Evolutionary conservation across 257 asterid species (phyloP).

Genomic region (Linderniella brevidens): DNA sequence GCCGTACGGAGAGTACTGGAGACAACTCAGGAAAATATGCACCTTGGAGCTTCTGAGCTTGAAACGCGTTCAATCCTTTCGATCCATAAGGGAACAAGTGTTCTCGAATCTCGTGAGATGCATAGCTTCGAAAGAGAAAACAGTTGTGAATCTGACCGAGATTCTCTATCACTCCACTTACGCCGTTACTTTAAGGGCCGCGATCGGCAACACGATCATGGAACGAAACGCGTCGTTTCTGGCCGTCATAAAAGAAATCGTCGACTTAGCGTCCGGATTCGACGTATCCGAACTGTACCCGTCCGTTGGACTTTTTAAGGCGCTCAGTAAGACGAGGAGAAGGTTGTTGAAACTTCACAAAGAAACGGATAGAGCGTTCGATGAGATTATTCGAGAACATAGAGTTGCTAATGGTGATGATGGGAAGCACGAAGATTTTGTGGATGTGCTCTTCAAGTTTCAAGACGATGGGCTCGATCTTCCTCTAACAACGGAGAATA

Average conservation of each 20-base stretch:
- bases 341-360: constrained; percentile 11
- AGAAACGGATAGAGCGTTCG: constrained; percentile 13
- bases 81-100: too few relatives aligned
- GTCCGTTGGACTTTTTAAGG: too few relatives aligned
- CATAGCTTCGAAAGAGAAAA: constrained; percentile 11
- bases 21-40: too few relatives aligned
- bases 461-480: constrained; percentile 8
- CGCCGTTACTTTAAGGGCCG: constrained; percentile 13
- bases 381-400: constrained; percentile 14
- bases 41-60: constrained; percentile 19
- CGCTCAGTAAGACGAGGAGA: too few relatives aligned
- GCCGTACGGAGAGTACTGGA: too few relatives aligned
- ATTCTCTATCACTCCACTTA: constrained; percentile 8
- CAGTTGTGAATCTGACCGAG: constrained; percentile 13
- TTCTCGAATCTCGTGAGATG: background rate
- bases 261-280: too few relatives aligned
- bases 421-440: constrained; percentile 6
- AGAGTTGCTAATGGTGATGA: background rate
- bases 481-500: too few relatives aligned
- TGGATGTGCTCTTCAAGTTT: constrained; percentile 15
- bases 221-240: constrained; percentile 13
- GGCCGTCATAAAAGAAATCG: constrained; percentile 13
- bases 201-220: constrained; percentile 14
- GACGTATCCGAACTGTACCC: too few relatives aligned
- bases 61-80: constrained; percentile 19